phyloP scores from a whole-genome alignment of 2,329 filamentous ascomycete species.

The Tolypocladium tundrense region DNA sequence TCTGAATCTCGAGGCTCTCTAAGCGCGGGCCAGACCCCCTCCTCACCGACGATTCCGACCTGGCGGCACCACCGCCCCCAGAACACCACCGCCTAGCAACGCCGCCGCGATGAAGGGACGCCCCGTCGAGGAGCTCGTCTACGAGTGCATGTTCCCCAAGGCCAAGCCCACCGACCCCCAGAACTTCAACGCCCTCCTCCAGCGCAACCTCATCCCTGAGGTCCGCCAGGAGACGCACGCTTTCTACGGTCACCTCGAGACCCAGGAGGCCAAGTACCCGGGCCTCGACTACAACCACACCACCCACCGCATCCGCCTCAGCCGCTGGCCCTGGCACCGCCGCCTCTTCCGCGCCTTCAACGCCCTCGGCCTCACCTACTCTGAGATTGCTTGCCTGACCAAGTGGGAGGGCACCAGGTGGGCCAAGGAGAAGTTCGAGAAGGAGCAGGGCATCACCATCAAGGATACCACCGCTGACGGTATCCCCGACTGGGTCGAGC shows the following conservation, averaged over 20 bases:
- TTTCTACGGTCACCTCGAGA: constrained; percentile 72
- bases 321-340: constrained; percentile 66
- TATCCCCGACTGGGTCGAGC: constrained; percentile 46
- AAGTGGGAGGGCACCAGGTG: constrained; percentile 78
- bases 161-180: constrained; percentile 58
- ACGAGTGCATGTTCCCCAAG: constrained; percentile 62
- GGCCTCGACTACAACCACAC: constrained; percentile 67
- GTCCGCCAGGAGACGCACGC: constrained; percentile 69
- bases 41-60: background rate
- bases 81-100: background rate
- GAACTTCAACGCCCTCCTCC: constrained; percentile 60
- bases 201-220: constrained; percentile 62
- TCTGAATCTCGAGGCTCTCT: background rate
- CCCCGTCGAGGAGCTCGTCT: constrained; percentile 61
- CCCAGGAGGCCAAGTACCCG: constrained; percentile 70
- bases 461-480: constrained; percentile 61
- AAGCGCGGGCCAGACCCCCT: background rate
- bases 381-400: constrained; percentile 62
- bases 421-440: constrained; percentile 72
- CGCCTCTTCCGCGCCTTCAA: constrained; percentile 70
- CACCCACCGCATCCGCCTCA: constrained; percentile 67
- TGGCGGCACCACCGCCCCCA: background rate
- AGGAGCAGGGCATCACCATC: constrained; percentile 61
- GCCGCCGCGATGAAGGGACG: constrained; percentile 55
- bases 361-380: constrained; percentile 53